These are phyloP conservation scores for Diaporthe longicolla DNA, from an alignment of 2,329 filamentous ascomycete genomes.

Conservation along the genomic window DNA sequence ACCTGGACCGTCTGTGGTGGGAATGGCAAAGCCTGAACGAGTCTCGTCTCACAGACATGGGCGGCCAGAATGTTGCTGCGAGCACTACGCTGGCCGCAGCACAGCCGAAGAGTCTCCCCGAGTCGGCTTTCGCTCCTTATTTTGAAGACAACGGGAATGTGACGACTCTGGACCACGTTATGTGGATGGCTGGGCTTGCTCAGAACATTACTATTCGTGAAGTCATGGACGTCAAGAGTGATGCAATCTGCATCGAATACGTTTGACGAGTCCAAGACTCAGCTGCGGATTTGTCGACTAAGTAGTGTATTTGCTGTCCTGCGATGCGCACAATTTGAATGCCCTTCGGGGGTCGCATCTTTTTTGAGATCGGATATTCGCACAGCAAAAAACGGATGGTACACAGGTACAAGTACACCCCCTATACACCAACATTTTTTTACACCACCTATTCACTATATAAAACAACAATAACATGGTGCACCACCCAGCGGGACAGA, in stretches of 20 bases:
- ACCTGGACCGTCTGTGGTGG: slow-evolving; percentile 50
- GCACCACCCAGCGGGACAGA: too few species aligned
- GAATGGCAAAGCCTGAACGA: slow-evolving; percentile 46
- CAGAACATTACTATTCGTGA: slow-evolving; percentile 42
- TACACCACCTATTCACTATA: too few species aligned
- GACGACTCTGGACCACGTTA: slow-evolving; percentile 41
- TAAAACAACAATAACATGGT: too few species aligned
- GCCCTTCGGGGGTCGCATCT: not conserved
- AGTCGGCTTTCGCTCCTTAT: not conserved
- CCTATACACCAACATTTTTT: too few species aligned
- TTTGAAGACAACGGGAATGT: slow-evolving; percentile 36
- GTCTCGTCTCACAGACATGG: not conserved
- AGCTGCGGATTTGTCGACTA: not conserved
- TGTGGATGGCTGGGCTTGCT: slow-evolving; percentile 41
- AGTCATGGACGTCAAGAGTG: slow-evolving; percentile 41
- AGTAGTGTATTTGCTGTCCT: not conserved
- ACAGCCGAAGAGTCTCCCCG: not conserved
- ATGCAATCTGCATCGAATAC: slow-evolving; percentile 8
- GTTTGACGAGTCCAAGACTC: not conserved
- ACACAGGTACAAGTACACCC: too few species aligned
- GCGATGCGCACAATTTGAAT: too few species aligned
- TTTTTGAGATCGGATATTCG: too few species aligned
- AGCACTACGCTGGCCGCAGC: not conserved
- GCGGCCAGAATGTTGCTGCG: not conserved
- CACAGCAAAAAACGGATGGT: too few species aligned